A percentile compares a stretch with the other conserved stretches of the same genome.
Conservation (phyloP, 2,329 filamentous ascomycete genomes). For the Paracoccidioides brasiliensis region DNA sequence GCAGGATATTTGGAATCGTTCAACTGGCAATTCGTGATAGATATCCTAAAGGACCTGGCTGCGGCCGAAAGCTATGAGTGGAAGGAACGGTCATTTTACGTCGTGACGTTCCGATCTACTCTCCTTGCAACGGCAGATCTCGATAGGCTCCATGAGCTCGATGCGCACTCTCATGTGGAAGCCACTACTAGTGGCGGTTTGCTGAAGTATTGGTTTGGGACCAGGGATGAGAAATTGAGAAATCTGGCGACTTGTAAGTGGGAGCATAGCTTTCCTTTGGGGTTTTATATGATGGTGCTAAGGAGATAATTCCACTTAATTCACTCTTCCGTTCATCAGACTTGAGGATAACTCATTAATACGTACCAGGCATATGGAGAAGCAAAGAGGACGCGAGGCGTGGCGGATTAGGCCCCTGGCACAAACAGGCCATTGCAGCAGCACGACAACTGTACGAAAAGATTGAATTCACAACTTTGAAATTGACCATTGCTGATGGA, state of each 20-base stretch:
- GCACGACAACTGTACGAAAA: slow-evolving; percentile 41
- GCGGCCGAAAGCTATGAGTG: slow-evolving; percentile 39
- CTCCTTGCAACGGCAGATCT: slow-evolving; percentile 56
- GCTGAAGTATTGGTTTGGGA: slow-evolving; percentile 89
- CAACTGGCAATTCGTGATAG: slow-evolving; percentile 59
- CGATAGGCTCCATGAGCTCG: slow-evolving; percentile 55
- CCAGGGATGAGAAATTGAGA: slow-evolving; percentile 51
- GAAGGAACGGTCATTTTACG: slow-evolving; percentile 57
- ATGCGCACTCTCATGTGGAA: slow-evolving; percentile 67
- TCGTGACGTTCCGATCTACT: slow-evolving; percentile 69
- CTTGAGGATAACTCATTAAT: slow-evolving; percentile 2
- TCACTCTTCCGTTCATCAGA: background rate
- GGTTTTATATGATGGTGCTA: background rate
- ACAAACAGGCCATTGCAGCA: slow-evolving; percentile 39
- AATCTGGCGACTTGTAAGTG: slow-evolving; percentile 69
- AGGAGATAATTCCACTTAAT: background rate
- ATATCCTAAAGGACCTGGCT: slow-evolving; percentile 42
- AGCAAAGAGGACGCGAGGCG: slow-evolving; percentile 47
- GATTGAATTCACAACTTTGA: slow-evolving; percentile 54
- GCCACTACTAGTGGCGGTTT: slow-evolving; percentile 68
- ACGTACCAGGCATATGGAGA: slow-evolving; percentile 53
- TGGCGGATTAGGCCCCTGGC: slow-evolving; percentile 45
- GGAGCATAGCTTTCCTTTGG: background rate
- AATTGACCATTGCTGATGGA: slow-evolving; percentile 53
- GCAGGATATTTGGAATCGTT: slow-evolving; percentile 60